Evolutionary conservation across 305 asterid species (phyloP), one percentile per base, ranked within the genome.

Genomic region (Fraxinus xanthoxyloides): DNA sequence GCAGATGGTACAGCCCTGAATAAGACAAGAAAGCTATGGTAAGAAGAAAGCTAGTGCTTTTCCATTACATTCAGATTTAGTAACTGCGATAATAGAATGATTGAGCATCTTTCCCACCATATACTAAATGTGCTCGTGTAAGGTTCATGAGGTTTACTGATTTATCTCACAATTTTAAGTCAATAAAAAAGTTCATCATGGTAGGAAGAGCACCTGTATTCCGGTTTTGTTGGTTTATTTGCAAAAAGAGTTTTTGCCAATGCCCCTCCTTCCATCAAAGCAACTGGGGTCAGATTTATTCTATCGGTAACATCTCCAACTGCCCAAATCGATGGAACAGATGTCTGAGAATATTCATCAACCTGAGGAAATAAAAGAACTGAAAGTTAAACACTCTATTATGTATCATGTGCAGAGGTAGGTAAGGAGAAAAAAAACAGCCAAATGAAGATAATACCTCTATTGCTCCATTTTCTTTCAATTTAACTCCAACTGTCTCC

Each of bases 301-400:
- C 99, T 93, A 85, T 96, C 97, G 61, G 99, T 96, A 72, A 88
- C 99, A 88, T 96, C 99, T 86, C 99, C 99, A 79, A 96, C 98
- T 6, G 97, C 99, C 98, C 98, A 96, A 85, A 96, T 94, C 65
- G 98, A 94, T 76, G 98, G 97, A 85, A 94, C 93, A 78, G 98
- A 94, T 75, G 98, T 83, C 75, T 85, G 95, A 13, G 98, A 94
- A 87, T 90, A 94, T 86, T 96, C 97, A 79, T 96, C 97, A 75
- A 96, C 98, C 99, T 96, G 79, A 77, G 74, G 34, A 86, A 79
- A 81, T 38, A 82, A 76, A 79, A 34, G 77, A 84, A 59, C 69
- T 38, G 79, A 83, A 36, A 7, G 31, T 59, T 59, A 87, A 77
- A 17, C 12, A 48, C 51, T 77, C 65, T 40, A 59, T 69, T 38